These are phyloP conservation scores for Fusarium subglutinans DNA, from an alignment of 2,329 filamentous ascomycete species.

Conservation along the genomic window DNA sequence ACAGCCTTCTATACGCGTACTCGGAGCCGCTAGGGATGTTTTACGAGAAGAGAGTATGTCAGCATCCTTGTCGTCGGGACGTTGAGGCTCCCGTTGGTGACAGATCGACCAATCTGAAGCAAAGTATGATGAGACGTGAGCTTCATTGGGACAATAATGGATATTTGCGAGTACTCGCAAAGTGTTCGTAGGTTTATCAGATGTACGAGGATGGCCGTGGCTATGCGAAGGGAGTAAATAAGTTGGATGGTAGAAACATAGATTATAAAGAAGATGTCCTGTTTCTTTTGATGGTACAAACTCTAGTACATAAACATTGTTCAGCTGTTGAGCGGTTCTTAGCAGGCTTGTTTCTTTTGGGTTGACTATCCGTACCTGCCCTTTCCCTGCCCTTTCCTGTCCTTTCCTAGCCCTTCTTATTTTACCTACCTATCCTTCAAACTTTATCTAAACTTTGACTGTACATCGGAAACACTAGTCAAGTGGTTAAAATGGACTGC, in stretches of 20 bases:
- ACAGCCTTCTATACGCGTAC: conserved; percentile 29
- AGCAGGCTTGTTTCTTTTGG: background rate
- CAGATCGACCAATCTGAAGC: background rate
- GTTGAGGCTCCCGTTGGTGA: conserved; percentile 3
- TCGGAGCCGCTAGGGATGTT: conserved; percentile 31
- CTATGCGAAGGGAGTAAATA: background rate
- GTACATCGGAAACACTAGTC: background rate
- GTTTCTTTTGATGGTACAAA: background rate
- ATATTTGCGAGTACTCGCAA: background rate
- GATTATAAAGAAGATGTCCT: background rate
- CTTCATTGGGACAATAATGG: background rate
- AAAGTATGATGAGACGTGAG: background rate
- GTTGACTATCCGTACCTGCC: background rate
- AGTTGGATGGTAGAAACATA: background rate
- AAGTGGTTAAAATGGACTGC: conserved; percentile 19
- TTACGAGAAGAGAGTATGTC: background rate
- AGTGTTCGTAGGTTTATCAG: background rate
- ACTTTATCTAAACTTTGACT: background rate
- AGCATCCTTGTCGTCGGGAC: conserved; percentile 8
- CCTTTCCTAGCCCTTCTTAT: background rate
- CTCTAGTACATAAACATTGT: background rate
- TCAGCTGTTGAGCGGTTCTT: background rate
- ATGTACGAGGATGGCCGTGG: background rate
- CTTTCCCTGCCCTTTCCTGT: background rate
- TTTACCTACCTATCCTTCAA: background rate